These are phyloP conservation scores for Vitis hybrid DNA, from an alignment of 177 flowering plant species.

Conservation along the genomic window DNA sequence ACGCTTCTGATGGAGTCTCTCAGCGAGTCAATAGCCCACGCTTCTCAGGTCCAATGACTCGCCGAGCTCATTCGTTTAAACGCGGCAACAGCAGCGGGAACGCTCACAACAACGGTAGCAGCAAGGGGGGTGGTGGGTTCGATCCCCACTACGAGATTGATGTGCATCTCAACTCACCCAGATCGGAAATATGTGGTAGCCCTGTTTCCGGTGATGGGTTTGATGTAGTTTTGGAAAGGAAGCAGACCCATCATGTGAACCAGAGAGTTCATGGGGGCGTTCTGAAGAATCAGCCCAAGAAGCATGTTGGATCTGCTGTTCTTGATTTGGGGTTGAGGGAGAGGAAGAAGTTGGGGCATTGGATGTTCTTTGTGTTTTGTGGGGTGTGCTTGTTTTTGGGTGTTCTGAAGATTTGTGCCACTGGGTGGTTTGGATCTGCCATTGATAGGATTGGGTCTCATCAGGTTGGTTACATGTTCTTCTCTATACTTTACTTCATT, in stretches of 20 bases:
- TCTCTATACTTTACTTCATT: background rate
- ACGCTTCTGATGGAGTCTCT: conserved; percentile 47
- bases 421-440: conserved; percentile 85
- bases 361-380: conserved; percentile 83
- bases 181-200: conserved; percentile 48
- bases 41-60: conserved; percentile 82
- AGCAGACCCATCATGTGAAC: conserved; percentile 25
- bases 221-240: conserved; percentile 35
- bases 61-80: conserved; percentile 89
- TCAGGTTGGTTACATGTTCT: conserved; percentile 35
- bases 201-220: conserved; percentile 34
- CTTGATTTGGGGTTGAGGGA: conserved; percentile 52
- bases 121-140: background rate
- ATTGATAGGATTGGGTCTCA: conserved; percentile 37
- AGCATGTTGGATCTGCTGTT: conserved; percentile 29
- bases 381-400: conserved; percentile 84
- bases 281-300: conserved; percentile 26
- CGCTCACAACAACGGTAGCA: conserved; percentile 12
- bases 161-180: conserved; percentile 68
- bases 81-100: conserved; percentile 27
- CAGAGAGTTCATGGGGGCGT: conserved; percentile 41
- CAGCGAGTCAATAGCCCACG: conserved; percentile 87
- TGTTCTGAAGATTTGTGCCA: conserved; percentile 73
- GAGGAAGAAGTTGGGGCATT: conserved; percentile 71
- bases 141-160: conserved; percentile 67